These are phyloP conservation scores for Globisporangium paddicum DNA, from an alignment of 352 stramenopile species.

Conservation along the genomic window DNA sequence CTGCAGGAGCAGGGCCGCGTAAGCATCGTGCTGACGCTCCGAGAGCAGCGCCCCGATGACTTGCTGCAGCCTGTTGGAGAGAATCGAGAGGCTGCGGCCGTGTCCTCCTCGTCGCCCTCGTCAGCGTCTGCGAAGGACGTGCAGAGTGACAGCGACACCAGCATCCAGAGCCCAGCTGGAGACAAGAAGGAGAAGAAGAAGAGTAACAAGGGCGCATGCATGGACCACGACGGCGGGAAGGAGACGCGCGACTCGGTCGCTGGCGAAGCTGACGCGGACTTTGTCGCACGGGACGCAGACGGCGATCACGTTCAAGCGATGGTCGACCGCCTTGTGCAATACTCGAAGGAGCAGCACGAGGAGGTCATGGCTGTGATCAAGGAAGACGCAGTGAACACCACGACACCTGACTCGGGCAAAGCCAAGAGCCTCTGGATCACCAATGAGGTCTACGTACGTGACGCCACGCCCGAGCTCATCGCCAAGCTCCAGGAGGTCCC, in stretches of 20 bases:
- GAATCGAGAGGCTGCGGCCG: background rate
- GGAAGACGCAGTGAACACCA: conserved; percentile 9
- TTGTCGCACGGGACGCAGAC: conserved; percentile 11
- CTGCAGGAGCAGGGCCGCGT: conserved; percentile 14
- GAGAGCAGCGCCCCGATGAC: conserved; percentile 17
- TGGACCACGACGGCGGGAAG: conserved; percentile 1
- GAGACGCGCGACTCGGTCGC: background rate
- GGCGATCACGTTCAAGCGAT: conserved; percentile 22
- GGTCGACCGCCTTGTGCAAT: conserved; percentile 23
- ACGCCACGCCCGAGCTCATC: conserved; percentile 29
- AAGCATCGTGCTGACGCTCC: conserved; percentile 35
- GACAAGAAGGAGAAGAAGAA: background rate
- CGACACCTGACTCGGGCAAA: background rate
- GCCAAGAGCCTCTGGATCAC: conserved; percentile 46
- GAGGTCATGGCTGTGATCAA: conserved; percentile 24
- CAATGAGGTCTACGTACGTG: conserved; percentile 36
- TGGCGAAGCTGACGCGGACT: background rate
- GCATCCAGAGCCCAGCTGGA: background rate
- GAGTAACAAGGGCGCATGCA: conserved; percentile 4
- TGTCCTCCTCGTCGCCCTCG: background rate
- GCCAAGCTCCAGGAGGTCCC: conserved; percentile 25
- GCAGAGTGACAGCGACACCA: conserved; percentile 9
- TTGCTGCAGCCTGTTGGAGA: conserved; percentile 8
- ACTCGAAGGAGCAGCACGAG: conserved; percentile 23
- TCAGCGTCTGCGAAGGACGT: background rate